Evolutionary conservation across 108 stramenopile species (phyloP).

Genomic region (Pseudonitzschia multistriata): DNA sequence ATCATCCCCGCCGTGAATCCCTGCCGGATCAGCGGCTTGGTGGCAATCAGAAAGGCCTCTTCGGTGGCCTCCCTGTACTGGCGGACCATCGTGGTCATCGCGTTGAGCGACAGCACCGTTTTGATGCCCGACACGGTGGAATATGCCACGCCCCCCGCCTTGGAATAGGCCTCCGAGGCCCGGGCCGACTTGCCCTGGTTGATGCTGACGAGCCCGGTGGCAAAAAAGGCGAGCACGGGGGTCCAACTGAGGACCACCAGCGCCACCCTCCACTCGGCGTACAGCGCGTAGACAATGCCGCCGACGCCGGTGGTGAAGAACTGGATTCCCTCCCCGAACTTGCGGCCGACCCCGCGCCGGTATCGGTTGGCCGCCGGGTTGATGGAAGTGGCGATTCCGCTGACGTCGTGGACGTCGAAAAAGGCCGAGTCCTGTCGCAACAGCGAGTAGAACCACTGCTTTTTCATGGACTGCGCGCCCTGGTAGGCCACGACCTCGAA

Average conservation of each 20-base stretch:
- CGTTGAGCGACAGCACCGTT: conserved; percentile 64
- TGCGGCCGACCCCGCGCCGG: conserved; percentile 58
- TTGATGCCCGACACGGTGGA: conserved; percentile 52
- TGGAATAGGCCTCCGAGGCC: conserved; percentile 37
- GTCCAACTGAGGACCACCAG: conserved; percentile 52
- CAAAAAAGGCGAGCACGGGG: conserved; percentile 50
- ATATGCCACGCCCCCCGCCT: conserved; percentile 56
- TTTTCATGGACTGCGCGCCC: neutral
- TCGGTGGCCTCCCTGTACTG: conserved; percentile 52
- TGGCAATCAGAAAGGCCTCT: conserved; percentile 51
- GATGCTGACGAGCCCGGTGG: conserved; percentile 41
- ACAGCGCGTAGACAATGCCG: conserved; percentile 60
- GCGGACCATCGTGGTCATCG: conserved; percentile 33
- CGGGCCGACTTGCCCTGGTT: conserved; percentile 48
- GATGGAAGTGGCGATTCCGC: conserved; percentile 35
- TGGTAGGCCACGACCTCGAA: conserved; percentile 47
- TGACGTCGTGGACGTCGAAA: conserved; percentile 57
- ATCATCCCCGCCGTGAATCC: conserved; percentile 69
- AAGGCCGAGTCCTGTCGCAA: conserved; percentile 66
- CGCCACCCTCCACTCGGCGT: conserved; percentile 53
- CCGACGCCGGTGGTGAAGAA: conserved; percentile 60
- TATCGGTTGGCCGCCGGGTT: conserved; percentile 26
- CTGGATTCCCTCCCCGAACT: conserved; percentile 74
- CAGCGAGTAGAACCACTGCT: conserved; percentile 59
- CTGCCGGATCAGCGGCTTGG: conserved; percentile 30